Evolutionary conservation across 768 basidiomycete genomes (phyloP), one percentile per base, ranked within the genome.

Genomic region (Suillus subluteus): DNA sequence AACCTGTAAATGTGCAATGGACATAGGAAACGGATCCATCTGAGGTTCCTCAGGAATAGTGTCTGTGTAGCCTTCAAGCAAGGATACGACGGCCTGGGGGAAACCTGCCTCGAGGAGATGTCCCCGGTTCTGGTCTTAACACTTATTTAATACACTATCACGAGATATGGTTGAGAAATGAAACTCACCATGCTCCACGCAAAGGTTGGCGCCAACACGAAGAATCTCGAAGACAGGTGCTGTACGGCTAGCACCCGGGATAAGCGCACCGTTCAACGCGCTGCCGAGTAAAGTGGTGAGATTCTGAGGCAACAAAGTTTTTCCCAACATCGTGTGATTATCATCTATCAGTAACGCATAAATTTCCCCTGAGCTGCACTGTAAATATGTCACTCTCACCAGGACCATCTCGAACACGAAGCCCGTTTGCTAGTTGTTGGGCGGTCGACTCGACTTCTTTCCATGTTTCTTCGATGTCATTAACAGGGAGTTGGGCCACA

Each of bases 191-290:
- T 95, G 92, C 74, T 95, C 92, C 79, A 93, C 88, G 76, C 91
- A 94, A 21, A 95, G 78, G 77, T 95, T 95, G 15, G 94, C 94
- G 32, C 87, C 88, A 16, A 94, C 87, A 65, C 94, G 85, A 63
- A 95, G 84, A 38, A 94, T 78, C 74, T 95, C 91, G 66, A 85
- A 86, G 30, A 88, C 80, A 12, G 85, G 84, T 11, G 83, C 72
- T 61, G 86, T 81, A 66, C 82, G 83, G n/a, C 76, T 67, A 37
- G 81, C 77, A 63, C 74, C 77, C 6, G 87, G 86, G 56, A 82
- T 79, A 23, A 82, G 68, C 6, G 83, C 73, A 52, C 83, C 86
- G 65, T 83, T 79, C 26, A 90, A 78, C 8, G 88, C 86, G 50
- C 82, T 78, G 43, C 82, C 81, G 35, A 94, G 77, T 23, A 95